Evolutionary conservation across 2,329 filamentous ascomycete species (phyloP).

Genomic region (Talaromyces sp.): DNA sequence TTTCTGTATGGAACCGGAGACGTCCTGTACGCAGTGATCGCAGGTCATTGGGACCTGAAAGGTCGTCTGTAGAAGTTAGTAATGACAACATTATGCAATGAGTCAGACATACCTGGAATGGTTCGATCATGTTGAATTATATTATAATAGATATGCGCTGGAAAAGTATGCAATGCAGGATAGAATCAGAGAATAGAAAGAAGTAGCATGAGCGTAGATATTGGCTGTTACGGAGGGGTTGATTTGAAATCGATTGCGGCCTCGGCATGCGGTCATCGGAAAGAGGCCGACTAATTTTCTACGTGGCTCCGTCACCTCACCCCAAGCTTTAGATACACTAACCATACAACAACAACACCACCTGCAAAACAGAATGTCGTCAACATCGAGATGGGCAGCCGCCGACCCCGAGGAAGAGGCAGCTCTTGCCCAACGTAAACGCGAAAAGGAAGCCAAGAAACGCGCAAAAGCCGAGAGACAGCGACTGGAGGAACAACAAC

Average conservation of each 20-base stretch:
- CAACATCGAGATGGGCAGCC: slow-evolving; percentile 82
- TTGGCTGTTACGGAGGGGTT: slow-evolving; percentile 12
- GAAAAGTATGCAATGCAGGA: not conserved
- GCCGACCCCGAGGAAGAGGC: slow-evolving; percentile 75
- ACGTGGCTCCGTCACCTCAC: not conserved
- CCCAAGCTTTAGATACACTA: no score
- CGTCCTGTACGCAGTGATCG: slow-evolving; percentile 80
- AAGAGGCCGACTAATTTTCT: not conserved
- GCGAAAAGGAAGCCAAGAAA: slow-evolving; percentile 86
- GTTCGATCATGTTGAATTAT: slow-evolving; percentile 38
- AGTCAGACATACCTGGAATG: slow-evolving; percentile 44
- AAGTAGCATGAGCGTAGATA: not conserved
- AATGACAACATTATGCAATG: not conserved
- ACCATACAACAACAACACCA: not conserved
- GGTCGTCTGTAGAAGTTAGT: slow-evolving; percentile 57
- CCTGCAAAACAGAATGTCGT: slow-evolving; percentile 25
- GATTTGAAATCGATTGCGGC: slow-evolving; percentile 19
- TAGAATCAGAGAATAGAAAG: not conserved
- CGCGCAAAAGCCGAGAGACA: slow-evolving; percentile 79
- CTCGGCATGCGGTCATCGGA: slow-evolving; percentile 17
- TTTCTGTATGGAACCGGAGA: slow-evolving; percentile 73
- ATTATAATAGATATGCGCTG: not conserved
- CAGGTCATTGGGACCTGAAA: slow-evolving; percentile 95
- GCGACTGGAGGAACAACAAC: slow-evolving; percentile 54
- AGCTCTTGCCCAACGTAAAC: slow-evolving; percentile 65